Evolutionary conservation across 495 filamentous ascomycete genomes (phyloP).

Genomic region (Hypoxylon cercidicola): DNA sequence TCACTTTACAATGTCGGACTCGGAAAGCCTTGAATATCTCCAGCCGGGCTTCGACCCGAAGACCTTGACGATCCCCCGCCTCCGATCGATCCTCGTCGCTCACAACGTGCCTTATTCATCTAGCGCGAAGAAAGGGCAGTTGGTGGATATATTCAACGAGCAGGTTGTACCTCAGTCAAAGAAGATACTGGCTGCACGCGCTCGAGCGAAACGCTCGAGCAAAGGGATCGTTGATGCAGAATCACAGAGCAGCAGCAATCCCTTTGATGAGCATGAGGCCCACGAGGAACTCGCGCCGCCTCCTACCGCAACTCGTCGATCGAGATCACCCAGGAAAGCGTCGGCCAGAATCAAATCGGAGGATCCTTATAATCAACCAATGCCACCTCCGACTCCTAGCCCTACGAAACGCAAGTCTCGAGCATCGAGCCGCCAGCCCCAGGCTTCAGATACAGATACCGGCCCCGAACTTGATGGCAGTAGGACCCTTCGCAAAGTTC

Average conservation of each 20-base stretch:
- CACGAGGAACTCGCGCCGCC: constrained; percentile 58
- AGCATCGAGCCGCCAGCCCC: constrained; percentile 56
- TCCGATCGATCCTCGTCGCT: constrained; percentile 88
- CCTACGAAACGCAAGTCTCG: constrained; percentile 64
- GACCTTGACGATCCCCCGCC: constrained; percentile 81
- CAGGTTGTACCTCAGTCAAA: constrained; percentile 80
- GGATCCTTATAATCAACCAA: constrained; percentile 54
- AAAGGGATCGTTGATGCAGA: constrained; percentile 85
- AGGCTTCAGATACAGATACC: constrained; percentile 62
- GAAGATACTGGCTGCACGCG: constrained; percentile 76
- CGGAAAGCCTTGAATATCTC: constrained; percentile 82
- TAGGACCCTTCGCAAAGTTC: constrained; percentile 37
- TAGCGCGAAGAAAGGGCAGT: constrained; percentile 83
- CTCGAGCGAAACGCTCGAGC: constrained; percentile 80
- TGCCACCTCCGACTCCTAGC: constrained; percentile 51
- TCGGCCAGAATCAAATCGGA: constrained; percentile 58
- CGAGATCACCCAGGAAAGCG: constrained; percentile 60
- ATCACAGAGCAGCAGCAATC: constrained; percentile 60
- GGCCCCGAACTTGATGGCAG: constrained; percentile 54
- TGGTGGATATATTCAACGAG: constrained; percentile 83
- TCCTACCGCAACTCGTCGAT: constrained; percentile 47
- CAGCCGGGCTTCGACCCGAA: constrained; percentile 83
- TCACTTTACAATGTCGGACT: constrained; percentile 64
- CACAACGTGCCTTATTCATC: constrained; percentile 86
- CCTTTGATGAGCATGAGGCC: constrained; percentile 56